Evolutionary conservation across 805 yeast species (phyloP), one percentile per base, ranked within the genome.

Genomic region (Cyberlindnera amylophila): DNA sequence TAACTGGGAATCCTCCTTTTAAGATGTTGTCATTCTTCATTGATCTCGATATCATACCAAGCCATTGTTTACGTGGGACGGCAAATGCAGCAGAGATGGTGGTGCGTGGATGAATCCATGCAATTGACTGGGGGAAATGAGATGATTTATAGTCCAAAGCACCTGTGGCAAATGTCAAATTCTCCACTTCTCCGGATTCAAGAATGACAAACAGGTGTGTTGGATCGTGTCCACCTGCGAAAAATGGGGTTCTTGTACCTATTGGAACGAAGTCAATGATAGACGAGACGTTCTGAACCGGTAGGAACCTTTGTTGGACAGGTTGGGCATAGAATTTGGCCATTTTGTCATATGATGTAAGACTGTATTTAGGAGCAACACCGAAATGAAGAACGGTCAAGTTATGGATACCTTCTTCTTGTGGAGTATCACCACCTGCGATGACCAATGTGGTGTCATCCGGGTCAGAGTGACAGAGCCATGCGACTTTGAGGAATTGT

Each of bases 291-390:
- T 72, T 70, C 16, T 75, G 75, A 12, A 81, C 59, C 2, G 86
- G 86, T 37, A 80, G 65, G 8, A 77, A 65, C 44, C 71, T 71
- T 47, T 78, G 82, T 33, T 75, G 71, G 37, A 66, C 71, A 2
- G 84, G 83, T 19, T 66, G 69, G 0, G 82, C 69, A 61, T 88
- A 93, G 57, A 79, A 88, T 39, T 74, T 74, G 14, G 85, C 84
- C 85, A 89, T 93, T 39, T 81, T 79, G 8, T 82, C 84, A 62
- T 88, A 86, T 0, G 96, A 83, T 0, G 96, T 85, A 44, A 91
- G 64, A 2, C 89, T 74, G 52, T 87, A 86, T 38, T 79, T 75
- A 18, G 95, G 84, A 12, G 96, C 85, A 33, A 71, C 70, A 3
- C 96, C 96, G 53, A 88, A 82, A 49, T 87, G 86, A 46, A 90